A percentile compares a stretch with the other conserved stretches of the same genome.
Evolutionary conservation across 257 asterid genomes (phyloP).

Genomic region (Ligustrum vulgare): DNA sequence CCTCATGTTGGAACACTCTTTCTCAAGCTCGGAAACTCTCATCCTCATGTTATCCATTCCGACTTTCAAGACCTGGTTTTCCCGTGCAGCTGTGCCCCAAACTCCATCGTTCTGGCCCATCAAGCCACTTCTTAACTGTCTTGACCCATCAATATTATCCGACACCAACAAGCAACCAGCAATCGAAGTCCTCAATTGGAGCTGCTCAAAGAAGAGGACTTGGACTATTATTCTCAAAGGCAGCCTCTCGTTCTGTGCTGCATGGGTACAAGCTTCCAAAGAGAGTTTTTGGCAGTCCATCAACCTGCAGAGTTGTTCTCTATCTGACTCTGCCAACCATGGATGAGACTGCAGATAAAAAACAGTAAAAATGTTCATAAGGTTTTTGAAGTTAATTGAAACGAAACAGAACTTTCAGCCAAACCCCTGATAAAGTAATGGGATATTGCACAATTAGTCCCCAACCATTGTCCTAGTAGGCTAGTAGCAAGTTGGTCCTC

Average conservation of each 20-base stretch:
- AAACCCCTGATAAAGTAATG: background rate
- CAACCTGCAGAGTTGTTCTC: constrained; percentile 88
- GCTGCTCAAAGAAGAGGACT: constrained; percentile 97
- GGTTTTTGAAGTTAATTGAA: background rate
- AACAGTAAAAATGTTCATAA: background rate
- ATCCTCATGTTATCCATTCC: constrained; percentile 96
- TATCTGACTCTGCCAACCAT: constrained; percentile 82
- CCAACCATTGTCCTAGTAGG: background rate
- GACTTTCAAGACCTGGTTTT: constrained; percentile 93
- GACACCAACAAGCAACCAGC: constrained; percentile 97
- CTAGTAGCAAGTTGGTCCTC: background rate
- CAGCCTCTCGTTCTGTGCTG: constrained; percentile 93
- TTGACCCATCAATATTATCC: constrained; percentile 86
- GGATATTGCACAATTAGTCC: background rate
- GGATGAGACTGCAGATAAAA: constrained; percentile 78
- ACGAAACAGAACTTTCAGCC: background rate
- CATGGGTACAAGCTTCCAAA: constrained; percentile 95
- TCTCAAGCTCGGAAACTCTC: constrained; percentile 90
- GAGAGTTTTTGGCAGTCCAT: constrained; percentile 99
- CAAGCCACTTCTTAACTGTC: constrained; percentile 81
- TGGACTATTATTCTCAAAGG: constrained; percentile 84
- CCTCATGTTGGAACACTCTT: constrained; percentile 86
- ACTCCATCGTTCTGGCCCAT: constrained; percentile 65
- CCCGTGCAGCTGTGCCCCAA: constrained; percentile 78
- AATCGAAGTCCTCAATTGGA: constrained; percentile 83